Base-by-base conservation (phyloP, 345 rosid species). In the Eucalyptus erythrocorys region DNA sequence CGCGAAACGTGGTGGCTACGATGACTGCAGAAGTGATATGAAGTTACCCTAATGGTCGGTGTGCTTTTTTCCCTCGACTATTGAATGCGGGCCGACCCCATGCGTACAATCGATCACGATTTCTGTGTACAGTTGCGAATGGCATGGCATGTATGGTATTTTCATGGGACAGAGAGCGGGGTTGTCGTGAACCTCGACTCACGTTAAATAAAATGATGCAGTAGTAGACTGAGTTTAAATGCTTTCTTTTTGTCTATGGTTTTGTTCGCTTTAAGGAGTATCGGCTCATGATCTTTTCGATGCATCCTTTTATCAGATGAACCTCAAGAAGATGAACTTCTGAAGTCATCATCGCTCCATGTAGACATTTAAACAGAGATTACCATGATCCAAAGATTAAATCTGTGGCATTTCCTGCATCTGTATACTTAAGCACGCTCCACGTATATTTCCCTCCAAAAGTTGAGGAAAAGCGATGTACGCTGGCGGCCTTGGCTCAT, bases 1-100 rank as follows among this genome's bases (percentile, higher is more conserved):
- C 85, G 88, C 3, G 88, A 88, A 13, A 49, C 57, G 53, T 93
- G 95, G 95, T 93, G 93, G 94, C 89, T 93, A 24, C 89, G 95
- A 40, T 92, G 27, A 76, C 27, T 37, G 82, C 45, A 7, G 47
- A 37, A 24, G 82, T 10, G 37, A 64, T n/a, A 13, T n/a, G 37
- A n/a, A 64, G 76, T 64, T 34, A n/a, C 76, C 40, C 19, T 7
- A n/a, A 14, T n/a, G 37, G 37, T 32, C 40, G 76, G 76, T 4
- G 61, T 10, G 27, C 30, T 55, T 64, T n/a, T n/a, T 64, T 16
- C 40, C 57, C 57, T 51, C 57, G 24, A 51, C 17, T 17, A 51
- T 51, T 19, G 24, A 51, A 51, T 17, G 57, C 15, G 57, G 76
- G 40, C 76, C 40, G 76, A 64, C 21, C 30, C 76, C 76, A 15